Conservation (phyloP, 2,329 filamentous ascomycete genomes). For the Orbilia blumenaviensis region DNA sequence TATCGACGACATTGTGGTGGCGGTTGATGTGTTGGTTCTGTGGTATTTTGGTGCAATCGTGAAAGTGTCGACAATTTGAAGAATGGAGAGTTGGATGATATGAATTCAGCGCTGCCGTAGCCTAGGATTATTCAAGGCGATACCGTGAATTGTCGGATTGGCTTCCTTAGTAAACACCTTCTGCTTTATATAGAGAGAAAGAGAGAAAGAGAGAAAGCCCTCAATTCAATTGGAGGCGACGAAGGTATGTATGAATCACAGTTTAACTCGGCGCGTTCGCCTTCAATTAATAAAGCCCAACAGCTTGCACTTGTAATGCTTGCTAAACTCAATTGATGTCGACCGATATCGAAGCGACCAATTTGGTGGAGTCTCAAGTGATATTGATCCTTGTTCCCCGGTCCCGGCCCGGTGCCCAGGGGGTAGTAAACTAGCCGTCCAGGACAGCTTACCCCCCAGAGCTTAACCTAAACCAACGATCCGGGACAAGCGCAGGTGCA, state of each 20-base stretch:
- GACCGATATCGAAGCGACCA: slow-evolving; percentile 39
- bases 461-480: slow-evolving; percentile 12
- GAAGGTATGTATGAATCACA: slow-evolving; percentile 14
- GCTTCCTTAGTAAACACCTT: neutral
- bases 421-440: neutral
- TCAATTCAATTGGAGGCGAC: slow-evolving; percentile 9
- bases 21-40: slow-evolving; percentile 41
- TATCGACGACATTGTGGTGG: slow-evolving; percentile 19
- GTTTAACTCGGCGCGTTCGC: slow-evolving; percentile 2
- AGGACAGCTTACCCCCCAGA: neutral
- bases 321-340: slow-evolving; percentile 7
- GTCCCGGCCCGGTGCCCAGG: slow-evolving; percentile 41
- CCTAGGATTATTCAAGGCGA: neutral
- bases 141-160: neutral
- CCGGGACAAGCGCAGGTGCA: neutral
- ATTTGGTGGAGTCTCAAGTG: slow-evolving; percentile 3
- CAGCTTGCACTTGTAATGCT: no score
- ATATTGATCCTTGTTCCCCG: slow-evolving; percentile 23
- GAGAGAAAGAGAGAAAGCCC: neutral
- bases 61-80: neutral
- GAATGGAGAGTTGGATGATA: no score
- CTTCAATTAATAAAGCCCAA: neutral
- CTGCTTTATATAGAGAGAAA: neutral
- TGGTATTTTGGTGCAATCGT: slow-evolving; percentile 28
- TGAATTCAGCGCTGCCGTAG: no score